A percentile compares a stretch with the other conserved stretches of the same genome.
Evolutionary conservation across 2,329 filamentous ascomycete genomes (phyloP).

Genomic region (Colletotrichum sansevieriae): DNA sequence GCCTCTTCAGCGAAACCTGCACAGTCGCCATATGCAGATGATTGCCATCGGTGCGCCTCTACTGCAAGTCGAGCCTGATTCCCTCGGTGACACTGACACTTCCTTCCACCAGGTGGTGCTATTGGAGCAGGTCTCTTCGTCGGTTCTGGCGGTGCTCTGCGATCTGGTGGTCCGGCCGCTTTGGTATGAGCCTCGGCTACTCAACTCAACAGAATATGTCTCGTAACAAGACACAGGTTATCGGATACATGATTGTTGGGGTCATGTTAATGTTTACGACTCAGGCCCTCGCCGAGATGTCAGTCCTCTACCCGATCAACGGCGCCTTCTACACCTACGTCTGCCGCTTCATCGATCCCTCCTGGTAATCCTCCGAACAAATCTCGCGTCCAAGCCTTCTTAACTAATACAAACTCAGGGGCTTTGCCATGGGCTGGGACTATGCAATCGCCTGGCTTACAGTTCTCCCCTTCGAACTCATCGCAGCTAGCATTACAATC

Average conservation of each 20-base stretch:
- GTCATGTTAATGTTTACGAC: conserved; percentile 72
- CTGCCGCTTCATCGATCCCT: conserved; percentile 71
- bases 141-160: conserved; percentile 67
- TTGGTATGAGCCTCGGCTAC: conserved; percentile 53
- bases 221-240: conserved; percentile 45
- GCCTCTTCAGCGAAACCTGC: conserved; percentile 54
- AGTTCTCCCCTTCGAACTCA: conserved; percentile 79
- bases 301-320: conserved; percentile 72
- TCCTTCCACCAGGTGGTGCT: conserved; percentile 66
- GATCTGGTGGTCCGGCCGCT: conserved; percentile 60
- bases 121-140: conserved; percentile 75
- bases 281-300: conserved; percentile 71
- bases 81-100: conserved; percentile 11
- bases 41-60: conserved; percentile 64
- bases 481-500: conserved; percentile 79
- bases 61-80: conserved; percentile 42
- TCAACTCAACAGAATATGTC: background rate
- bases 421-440: conserved; percentile 67
- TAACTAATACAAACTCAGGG: conserved; percentile 49
- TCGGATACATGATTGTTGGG: conserved; percentile 68
- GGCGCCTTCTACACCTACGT: conserved; percentile 74
- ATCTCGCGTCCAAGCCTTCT: background rate
- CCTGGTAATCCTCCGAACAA: conserved; percentile 55
- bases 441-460: conserved; percentile 74
- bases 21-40: conserved; percentile 71